Percentiles rank a stretch among this genome's conserved stretches.
phyloP scores from a whole-genome alignment of 345 rosid genomes.

The Nasturtium officinale region DNA sequence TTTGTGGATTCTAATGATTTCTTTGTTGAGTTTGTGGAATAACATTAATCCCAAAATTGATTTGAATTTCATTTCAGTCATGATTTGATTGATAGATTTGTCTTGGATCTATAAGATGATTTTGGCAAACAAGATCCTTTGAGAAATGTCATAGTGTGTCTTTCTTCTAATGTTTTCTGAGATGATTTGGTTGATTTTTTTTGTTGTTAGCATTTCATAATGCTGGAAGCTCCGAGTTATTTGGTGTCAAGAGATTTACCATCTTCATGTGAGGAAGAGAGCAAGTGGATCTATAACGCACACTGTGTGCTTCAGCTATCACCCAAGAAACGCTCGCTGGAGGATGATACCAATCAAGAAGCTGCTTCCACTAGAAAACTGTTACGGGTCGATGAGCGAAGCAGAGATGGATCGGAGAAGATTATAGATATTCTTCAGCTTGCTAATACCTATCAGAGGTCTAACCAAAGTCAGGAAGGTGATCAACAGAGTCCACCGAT shows the following conservation, averaged over 20 bases:
- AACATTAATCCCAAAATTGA: not conserved
- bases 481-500: constrained; percentile 27
- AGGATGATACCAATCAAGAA: constrained; percentile 34
- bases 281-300: constrained; percentile 51
- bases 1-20: constrained; percentile 19
- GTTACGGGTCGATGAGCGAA: constrained; percentile 19
- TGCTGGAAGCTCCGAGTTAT: constrained; percentile 62
- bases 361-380: constrained; percentile 36
- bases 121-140: not conserved
- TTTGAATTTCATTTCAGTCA: not conserved
- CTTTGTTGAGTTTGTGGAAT: constrained; percentile 17
- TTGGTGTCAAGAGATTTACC: constrained; percentile 53
- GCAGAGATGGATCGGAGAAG: constrained; percentile 1
- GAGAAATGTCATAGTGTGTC: not conserved
- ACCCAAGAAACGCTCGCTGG: constrained; percentile 41
- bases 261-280: constrained; percentile 51
- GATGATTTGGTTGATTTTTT: constrained; percentile 16
- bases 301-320: constrained; percentile 47
- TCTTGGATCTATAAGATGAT: not conserved
- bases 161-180: constrained; percentile 13
- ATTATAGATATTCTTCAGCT: constrained; percentile 38
- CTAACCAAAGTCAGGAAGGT: constrained; percentile 33
- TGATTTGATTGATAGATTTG: constrained; percentile 13
- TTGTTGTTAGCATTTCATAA: constrained; percentile 28
- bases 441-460: constrained; percentile 39